A percentile compares a stretch with the other conserved stretches of the same genome.
Conservation (phyloP, 2,329 filamentous ascomycete genomes). For the Fusarium continuum region DNA sequence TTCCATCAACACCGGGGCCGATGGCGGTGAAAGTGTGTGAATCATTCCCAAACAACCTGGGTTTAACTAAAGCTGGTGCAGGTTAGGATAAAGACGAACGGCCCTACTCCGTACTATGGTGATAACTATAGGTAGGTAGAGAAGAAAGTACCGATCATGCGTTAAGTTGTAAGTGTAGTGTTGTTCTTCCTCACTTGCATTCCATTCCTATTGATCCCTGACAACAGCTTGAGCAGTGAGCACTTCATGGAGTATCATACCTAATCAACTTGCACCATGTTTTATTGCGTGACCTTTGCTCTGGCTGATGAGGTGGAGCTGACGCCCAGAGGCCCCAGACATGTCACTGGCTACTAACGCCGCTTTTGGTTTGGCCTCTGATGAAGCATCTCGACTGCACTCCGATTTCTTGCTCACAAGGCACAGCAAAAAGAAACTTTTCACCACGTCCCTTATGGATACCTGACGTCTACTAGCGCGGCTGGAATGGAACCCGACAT, state of each 20-base stretch:
- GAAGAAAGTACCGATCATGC: too few relatives aligned
- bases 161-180: too few relatives aligned
- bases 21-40: constrained; percentile 43
- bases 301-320: constrained; percentile 10
- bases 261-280: not conserved
- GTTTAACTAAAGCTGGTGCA: not conserved
- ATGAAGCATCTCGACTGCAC: constrained; percentile 21
- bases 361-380: constrained; percentile 29
- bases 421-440: constrained; percentile 30
- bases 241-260: too few relatives aligned
- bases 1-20: constrained; percentile 34
- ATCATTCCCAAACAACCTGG: constrained; percentile 27
- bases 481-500: constrained; percentile 13
- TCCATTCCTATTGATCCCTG: too few relatives aligned
- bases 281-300: not conserved
- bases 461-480: constrained; percentile 27
- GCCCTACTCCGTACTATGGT: too few relatives aligned
- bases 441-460: constrained; percentile 28
- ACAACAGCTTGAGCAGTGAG: too few relatives aligned
- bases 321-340: constrained; percentile 12
- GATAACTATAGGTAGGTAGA: not conserved
- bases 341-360: constrained; percentile 18
- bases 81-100: constrained; percentile 6
- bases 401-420: constrained; percentile 18
- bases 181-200: not conserved